These are phyloP conservation scores for Pisolithus albus DNA, from an alignment of 768 basidiomycete genomes.

Conservation along the genomic window DNA sequence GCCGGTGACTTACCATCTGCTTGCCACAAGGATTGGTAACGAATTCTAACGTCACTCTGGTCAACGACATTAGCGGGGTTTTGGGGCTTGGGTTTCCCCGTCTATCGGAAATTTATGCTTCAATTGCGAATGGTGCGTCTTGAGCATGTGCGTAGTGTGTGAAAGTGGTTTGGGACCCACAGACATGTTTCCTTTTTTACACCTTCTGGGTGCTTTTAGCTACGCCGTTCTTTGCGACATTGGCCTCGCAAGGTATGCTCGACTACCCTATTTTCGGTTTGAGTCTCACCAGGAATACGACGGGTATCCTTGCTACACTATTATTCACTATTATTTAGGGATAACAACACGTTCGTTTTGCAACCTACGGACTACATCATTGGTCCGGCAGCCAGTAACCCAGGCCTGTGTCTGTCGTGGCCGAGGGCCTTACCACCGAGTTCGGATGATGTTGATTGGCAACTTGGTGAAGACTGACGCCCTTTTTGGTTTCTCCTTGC, in stretches of 20 bases:
- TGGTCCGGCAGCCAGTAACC: too few species aligned
- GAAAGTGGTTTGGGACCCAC: not conserved
- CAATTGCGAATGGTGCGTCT: constrained; percentile 42
- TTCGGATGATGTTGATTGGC: too few species aligned
- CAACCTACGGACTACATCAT: too few species aligned
- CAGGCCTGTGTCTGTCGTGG: too few species aligned
- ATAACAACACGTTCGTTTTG: too few species aligned
- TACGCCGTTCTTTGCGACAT: constrained; percentile 56
- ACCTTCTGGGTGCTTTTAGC: constrained; percentile 32
- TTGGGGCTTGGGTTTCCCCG: constrained; percentile 73
- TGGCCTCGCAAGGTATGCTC: constrained; percentile 59
- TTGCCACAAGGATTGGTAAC: constrained; percentile 49
- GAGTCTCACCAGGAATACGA: constrained; percentile 50
- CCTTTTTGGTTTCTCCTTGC: too few species aligned
- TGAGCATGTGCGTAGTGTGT: not conserved
- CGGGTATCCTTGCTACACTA: constrained; percentile 56
- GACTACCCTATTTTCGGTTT: constrained; percentile 76
- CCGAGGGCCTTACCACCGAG: too few species aligned
- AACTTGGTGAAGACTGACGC: too few species aligned
- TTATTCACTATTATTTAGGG: too few species aligned
- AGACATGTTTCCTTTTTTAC: not conserved
- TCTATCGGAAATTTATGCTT: constrained; percentile 50
- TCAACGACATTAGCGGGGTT: constrained; percentile 61
- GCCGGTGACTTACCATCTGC: not conserved
- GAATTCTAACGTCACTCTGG: constrained; percentile 54